phyloP scores from a whole-genome alignment of 805 yeast genomes.

The Candida chilensis region DNA sequence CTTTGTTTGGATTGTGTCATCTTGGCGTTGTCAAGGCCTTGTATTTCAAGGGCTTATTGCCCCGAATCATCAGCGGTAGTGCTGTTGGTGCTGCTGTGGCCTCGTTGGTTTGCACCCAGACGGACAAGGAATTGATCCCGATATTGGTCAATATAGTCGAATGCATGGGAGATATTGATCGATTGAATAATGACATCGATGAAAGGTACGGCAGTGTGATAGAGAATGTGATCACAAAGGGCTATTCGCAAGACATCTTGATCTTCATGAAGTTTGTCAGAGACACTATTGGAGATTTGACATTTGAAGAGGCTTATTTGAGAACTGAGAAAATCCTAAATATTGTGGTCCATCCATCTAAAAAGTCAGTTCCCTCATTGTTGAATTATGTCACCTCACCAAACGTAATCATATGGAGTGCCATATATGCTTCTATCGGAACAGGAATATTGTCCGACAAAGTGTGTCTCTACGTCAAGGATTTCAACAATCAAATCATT shows the following conservation, averaged over 20 bases:
- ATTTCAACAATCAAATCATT: constrained; percentile 38
- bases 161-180: constrained; percentile 20
- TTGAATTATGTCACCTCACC: constrained; percentile 91
- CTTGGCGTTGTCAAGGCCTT: constrained; percentile 85
- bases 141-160: constrained; percentile 26
- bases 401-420: constrained; percentile 83
- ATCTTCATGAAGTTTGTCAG: constrained; percentile 73
- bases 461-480: constrained; percentile 50
- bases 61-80: constrained; percentile 82
- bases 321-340: constrained; percentile 74
- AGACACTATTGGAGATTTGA: constrained; percentile 67
- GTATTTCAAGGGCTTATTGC: constrained; percentile 66
- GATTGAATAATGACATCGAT: constrained; percentile 43
- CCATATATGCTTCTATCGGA: constrained; percentile 79
- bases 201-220: constrained; percentile 59
- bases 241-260: constrained; percentile 81
- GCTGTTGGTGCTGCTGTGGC: constrained; percentile 95
- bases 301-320: constrained; percentile 89
- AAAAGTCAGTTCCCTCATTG: constrained; percentile 58
- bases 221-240: constrained; percentile 68
- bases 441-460: constrained; percentile 55
- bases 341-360: constrained; percentile 77
- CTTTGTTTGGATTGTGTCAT: constrained; percentile 89
- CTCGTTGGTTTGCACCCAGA: constrained; percentile 67
- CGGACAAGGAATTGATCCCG: constrained; percentile 54